phyloP scores from a whole-genome alignment of 305 asterid species.

The Fraxinus latifolia region DNA sequence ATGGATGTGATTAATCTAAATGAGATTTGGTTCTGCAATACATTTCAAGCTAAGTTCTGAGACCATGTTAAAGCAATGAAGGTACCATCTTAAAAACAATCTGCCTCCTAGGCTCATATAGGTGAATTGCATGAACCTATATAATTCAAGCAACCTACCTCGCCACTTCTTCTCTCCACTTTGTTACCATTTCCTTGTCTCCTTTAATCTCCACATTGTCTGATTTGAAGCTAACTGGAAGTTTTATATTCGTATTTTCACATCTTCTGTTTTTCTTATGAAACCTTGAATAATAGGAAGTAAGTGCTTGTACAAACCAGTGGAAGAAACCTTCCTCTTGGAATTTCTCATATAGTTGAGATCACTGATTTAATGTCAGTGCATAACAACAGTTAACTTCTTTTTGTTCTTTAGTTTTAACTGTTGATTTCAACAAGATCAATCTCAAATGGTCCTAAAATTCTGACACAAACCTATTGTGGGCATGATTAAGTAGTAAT shows the following conservation, averaged over 20 bases:
- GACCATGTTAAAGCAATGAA: background rate
- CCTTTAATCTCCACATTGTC: background rate
- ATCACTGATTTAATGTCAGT: background rate
- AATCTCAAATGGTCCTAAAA: background rate
- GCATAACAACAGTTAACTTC: background rate
- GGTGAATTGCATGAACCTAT: background rate
- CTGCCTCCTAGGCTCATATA: background rate
- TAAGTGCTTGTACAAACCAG: background rate
- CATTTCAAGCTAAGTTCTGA: background rate
- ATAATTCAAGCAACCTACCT: background rate
- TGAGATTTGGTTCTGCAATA: background rate
- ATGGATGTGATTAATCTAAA: background rate
- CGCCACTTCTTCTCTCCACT: background rate
- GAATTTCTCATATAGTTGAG: background rate
- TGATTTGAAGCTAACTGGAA: background rate
- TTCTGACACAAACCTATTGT: background rate
- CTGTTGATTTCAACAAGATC: background rate
- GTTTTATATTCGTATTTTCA: background rate
- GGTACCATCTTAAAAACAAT: background rate
- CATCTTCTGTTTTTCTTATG: background rate
- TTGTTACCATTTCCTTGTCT: background rate
- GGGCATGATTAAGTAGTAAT: background rate
- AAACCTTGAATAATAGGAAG: background rate
- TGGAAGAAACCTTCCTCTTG: background rate
- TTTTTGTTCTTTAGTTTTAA: background rate